A percentile compares a stretch with the other conserved stretches of the same genome.
These are phyloP conservation scores for Hypoxylon perforatum DNA, from an alignment of 495 filamentous ascomycete genomes.

Conservation along the genomic window DNA sequence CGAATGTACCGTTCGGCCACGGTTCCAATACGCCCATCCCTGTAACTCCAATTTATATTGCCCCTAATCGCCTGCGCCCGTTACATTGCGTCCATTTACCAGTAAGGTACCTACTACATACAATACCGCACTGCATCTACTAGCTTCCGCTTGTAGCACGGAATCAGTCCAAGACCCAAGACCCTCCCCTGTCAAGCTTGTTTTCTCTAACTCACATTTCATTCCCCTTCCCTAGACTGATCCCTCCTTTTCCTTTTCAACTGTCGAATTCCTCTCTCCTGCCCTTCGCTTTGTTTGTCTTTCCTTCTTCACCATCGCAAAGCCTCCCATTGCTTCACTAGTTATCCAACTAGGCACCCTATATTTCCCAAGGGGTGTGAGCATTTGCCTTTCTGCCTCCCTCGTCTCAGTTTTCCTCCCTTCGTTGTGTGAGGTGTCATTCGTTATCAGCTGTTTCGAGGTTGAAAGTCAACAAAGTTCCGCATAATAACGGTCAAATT, in stretches of 20 bases:
- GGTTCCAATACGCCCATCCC: constrained; percentile 41
- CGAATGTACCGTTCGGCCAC: constrained; percentile 35
- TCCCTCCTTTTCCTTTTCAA: constrained; percentile 37
- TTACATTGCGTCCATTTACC: constrained; percentile 38
- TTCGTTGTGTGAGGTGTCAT: constrained; percentile 34
- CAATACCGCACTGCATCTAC: constrained; percentile 16
- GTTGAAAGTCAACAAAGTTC: constrained; percentile 26
- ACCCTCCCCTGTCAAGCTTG: constrained; percentile 35
- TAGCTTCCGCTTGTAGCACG: constrained; percentile 42
- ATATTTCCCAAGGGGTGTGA: constrained; percentile 29
- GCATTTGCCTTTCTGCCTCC: constrained; percentile 29
- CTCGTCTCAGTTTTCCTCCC: constrained; percentile 25
- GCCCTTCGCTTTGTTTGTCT: constrained; percentile 38
- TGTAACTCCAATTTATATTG: constrained; percentile 38
- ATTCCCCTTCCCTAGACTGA: constrained; percentile 28
- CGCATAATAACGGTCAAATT: constrained; percentile 17
- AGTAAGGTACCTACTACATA: constrained; percentile 25
- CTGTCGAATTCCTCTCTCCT: constrained; percentile 36
- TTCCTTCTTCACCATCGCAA: constrained; percentile 31
- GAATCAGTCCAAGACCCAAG: constrained; percentile 17
- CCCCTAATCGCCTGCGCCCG: constrained; percentile 29
- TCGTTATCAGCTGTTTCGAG: constrained; percentile 36
- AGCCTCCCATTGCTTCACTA: constrained; percentile 27
- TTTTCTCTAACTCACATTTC: constrained; percentile 35
- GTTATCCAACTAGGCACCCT: constrained; percentile 21